phyloP scores from a whole-genome alignment of 2,329 filamentous ascomycete genomes.

The Bretziella fagacearum region DNA sequence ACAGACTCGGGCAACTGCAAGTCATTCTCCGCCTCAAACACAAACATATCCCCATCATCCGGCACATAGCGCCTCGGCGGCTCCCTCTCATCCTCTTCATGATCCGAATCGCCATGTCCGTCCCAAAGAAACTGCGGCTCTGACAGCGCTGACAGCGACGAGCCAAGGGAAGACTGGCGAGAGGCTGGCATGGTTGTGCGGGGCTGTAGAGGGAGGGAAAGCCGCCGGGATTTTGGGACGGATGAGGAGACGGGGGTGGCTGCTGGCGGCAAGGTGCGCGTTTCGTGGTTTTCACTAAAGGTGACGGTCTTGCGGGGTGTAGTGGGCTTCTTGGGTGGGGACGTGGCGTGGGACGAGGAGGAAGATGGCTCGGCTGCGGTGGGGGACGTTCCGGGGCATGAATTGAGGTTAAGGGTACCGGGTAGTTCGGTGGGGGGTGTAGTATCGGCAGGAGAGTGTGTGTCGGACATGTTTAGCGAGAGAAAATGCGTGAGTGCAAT shows the following conservation, averaged over 20 bases:
- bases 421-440: no score
- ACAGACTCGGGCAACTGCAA: conserved; percentile 18
- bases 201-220: neutral
- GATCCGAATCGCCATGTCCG: neutral
- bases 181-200: neutral
- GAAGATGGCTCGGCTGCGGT: no score
- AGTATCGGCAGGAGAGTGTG: no score
- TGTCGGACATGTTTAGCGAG: no score
- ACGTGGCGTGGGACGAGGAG: neutral
- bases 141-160: neutral
- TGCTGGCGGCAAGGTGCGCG: conserved; percentile 2
- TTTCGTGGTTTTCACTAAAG: conserved; percentile 8
- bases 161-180: neutral
- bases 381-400: neutral
- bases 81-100: conserved; percentile 3
- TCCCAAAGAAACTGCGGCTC: neutral
- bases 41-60: conserved; percentile 27
- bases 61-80: conserved; percentile 2
- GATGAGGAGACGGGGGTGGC: neutral
- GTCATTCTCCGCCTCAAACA: conserved; percentile 27
- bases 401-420: neutral
- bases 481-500: no score
- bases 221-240: neutral
- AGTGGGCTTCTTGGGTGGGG: neutral
- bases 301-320: conserved; percentile 12